These are phyloP conservation scores for Alternaria infectoria DNA, from an alignment of 2,329 filamentous ascomycete genomes.

Conservation along the genomic window DNA sequence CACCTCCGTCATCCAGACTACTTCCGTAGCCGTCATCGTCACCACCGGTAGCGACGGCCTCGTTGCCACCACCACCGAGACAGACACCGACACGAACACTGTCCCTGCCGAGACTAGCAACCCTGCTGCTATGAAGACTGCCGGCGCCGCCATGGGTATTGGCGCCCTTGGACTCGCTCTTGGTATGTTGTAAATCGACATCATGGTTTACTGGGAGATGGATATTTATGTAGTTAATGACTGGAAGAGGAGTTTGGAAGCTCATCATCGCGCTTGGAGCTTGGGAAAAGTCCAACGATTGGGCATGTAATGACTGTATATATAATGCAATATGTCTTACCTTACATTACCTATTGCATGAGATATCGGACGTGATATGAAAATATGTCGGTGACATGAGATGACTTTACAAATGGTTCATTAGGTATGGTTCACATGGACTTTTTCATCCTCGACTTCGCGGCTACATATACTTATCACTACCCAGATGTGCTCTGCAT, in stretches of 20 bases:
- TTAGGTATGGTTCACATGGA: background rate
- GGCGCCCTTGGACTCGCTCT: slow-evolving; percentile 28
- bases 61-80: background rate
- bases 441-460: background rate
- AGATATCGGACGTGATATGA: background rate
- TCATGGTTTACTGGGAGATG: background rate
- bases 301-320: background rate
- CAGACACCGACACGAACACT: background rate
- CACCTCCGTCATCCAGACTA: background rate
- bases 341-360: background rate
- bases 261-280: too few relatives aligned
- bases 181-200: slow-evolving; percentile 20
- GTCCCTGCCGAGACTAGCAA: slow-evolving; percentile 3
- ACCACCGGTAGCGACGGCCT: slow-evolving; percentile 11
- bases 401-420: background rate
- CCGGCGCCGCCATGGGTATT: slow-evolving; percentile 26
- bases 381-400: background rate
- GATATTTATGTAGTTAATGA: background rate
- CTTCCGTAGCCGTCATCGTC: background rate
- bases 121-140: slow-evolving; percentile 20
- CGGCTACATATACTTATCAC: background rate
- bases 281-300: background rate
- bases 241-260: background rate
- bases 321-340: background rate
- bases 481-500: background rate